Evolutionary conservation across 805 yeast species (phyloP).

Genomic region (Wickerhamomyces alni): DNA sequence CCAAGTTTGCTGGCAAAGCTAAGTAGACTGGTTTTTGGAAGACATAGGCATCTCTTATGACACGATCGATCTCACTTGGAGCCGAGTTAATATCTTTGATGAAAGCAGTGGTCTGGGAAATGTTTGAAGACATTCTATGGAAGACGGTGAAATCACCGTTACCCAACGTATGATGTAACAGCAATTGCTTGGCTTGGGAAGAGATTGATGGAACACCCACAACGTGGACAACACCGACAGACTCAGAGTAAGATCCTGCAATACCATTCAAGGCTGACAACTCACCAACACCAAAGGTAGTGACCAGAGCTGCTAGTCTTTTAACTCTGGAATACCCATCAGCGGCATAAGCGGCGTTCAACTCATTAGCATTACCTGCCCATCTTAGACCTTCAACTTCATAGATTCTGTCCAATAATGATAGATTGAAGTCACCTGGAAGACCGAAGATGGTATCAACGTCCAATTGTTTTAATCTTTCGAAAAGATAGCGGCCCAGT

Average conservation of each 20-base stretch:
- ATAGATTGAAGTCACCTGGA: constrained; percentile 78
- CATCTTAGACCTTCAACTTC: constrained; percentile 73
- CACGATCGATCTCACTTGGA: constrained; percentile 65
- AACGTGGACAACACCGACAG: constrained; percentile 77
- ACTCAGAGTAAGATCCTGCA: constrained; percentile 88
- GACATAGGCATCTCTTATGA: constrained; percentile 64
- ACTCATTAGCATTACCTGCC: constrained; percentile 90
- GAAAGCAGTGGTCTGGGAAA: constrained; percentile 60
- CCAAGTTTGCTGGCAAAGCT: constrained; percentile 78
- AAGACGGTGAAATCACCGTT: constrained; percentile 78
- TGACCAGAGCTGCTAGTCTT: constrained; percentile 66
- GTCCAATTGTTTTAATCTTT: constrained; percentile 67
- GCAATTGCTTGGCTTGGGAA: constrained; percentile 64
- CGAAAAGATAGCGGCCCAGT: constrained; percentile 73
- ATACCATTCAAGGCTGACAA: constrained; percentile 78
- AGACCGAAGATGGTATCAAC: constrained; percentile 72
- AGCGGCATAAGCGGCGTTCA: constrained; percentile 84
- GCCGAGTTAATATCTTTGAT: constrained; percentile 61
- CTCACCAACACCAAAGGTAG: constrained; percentile 92
- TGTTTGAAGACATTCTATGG: constrained; percentile 70
- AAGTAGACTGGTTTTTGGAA: constrained; percentile 78
- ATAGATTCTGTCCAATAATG: constrained; percentile 65
- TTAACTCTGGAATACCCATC: constrained; percentile 85
- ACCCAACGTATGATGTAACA: constrained; percentile 80
- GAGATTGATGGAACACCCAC: constrained; percentile 82